Conservation (phyloP, 768 basidiomycete genomes). For the Boletellus ananas region DNA sequence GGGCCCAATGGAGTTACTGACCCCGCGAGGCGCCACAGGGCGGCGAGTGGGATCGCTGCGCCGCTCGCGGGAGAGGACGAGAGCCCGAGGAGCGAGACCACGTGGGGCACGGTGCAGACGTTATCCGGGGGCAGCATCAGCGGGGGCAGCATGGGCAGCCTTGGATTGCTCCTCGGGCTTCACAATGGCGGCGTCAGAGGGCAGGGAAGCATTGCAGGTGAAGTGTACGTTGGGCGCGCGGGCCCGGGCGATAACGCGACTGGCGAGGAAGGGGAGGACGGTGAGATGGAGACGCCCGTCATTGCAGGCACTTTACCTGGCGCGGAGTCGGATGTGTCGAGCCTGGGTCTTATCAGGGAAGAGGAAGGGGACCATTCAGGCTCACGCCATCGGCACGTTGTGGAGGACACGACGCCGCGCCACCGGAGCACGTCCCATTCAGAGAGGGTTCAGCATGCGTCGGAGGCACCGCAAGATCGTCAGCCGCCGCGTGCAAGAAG, state of each 20-base stretch:
- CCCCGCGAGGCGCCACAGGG: slow-evolving; percentile 4
- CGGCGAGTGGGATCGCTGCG: slow-evolving; percentile 6
- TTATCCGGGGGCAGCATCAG: slow-evolving; percentile 16
- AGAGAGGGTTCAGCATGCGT: slow-evolving; percentile 11
- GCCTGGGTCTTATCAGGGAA: slow-evolving; percentile 31
- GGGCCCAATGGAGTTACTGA: slow-evolving; percentile 10
- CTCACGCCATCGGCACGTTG: slow-evolving; percentile 5
- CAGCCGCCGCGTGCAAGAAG: slow-evolving; percentile 23
- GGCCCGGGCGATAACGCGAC: slow-evolving; percentile 8
- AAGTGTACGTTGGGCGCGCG: slow-evolving; percentile 17
- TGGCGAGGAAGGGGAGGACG: slow-evolving; percentile 17
- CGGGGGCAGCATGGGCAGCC: slow-evolving; percentile 26
- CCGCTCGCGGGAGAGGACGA: slow-evolving; percentile 19
- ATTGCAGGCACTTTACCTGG: slow-evolving; percentile 20
- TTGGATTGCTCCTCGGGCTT: slow-evolving; percentile 29
- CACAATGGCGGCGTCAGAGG: slow-evolving; percentile 29
- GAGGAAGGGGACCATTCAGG: slow-evolving; percentile 24
- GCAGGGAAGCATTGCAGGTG: slow-evolving; percentile 19
- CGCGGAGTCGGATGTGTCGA: slow-evolving; percentile 17
- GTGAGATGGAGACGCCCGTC: slow-evolving; percentile 20
- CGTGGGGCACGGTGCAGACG: slow-evolving; percentile 35
- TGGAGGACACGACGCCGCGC: slow-evolving; percentile 10
- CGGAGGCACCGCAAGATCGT: slow-evolving; percentile 14
- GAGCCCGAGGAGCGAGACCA: slow-evolving; percentile 33
- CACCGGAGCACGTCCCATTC: slow-evolving; percentile 19